These are phyloP conservation scores for Entomortierella beljakovae DNA, from an alignment of 192 early-diverging fungal genomes.

Conservation along the genomic window DNA sequence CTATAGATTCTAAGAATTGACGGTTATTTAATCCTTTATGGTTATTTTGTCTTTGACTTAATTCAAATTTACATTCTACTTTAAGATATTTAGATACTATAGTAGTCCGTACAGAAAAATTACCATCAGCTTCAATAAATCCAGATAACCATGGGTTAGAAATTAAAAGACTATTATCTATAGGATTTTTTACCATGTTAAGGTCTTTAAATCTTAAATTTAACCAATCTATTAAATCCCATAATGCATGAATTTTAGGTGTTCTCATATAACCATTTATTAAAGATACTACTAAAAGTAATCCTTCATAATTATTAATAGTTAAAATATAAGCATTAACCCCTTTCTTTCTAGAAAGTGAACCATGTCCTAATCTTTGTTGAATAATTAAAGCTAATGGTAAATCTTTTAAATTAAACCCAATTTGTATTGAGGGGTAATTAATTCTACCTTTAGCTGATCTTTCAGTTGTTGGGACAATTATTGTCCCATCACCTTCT, in stretches of 20 bases:
- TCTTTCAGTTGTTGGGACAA: constrained; percentile 53
- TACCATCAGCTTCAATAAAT: constrained; percentile 61
- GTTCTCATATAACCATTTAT: constrained; percentile 65
- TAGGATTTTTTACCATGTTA: constrained; percentile 59
- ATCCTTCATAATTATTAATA: constrained; percentile 55
- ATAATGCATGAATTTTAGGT: constrained; percentile 57
- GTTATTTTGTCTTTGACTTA: too few species aligned
- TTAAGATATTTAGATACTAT: constrained; percentile 54
- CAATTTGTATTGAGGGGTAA: constrained; percentile 55
- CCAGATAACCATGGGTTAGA: constrained; percentile 60
- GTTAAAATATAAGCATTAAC: constrained; percentile 57
- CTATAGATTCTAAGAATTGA: constrained; percentile 30
- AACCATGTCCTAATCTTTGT: constrained; percentile 39
- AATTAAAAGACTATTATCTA: constrained; percentile 56
- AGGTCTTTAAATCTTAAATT: constrained; percentile 54
- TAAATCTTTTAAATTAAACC: constrained; percentile 58
- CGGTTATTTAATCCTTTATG: too few species aligned
- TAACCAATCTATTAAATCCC: constrained; percentile 61
- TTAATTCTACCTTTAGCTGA: constrained; percentile 46
- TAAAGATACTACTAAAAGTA: constrained; percentile 54
- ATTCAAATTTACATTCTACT: constrained; percentile 28
- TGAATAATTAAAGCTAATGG: constrained; percentile 44
- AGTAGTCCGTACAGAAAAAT: constrained; percentile 63
- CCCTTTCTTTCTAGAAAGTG: constrained; percentile 53
- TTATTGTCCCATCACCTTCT: constrained; percentile 55